These are phyloP conservation scores for Sporisorium sorghi DNA, from an alignment of 1,284 basidiomycete genomes.

Conservation along the genomic window DNA sequence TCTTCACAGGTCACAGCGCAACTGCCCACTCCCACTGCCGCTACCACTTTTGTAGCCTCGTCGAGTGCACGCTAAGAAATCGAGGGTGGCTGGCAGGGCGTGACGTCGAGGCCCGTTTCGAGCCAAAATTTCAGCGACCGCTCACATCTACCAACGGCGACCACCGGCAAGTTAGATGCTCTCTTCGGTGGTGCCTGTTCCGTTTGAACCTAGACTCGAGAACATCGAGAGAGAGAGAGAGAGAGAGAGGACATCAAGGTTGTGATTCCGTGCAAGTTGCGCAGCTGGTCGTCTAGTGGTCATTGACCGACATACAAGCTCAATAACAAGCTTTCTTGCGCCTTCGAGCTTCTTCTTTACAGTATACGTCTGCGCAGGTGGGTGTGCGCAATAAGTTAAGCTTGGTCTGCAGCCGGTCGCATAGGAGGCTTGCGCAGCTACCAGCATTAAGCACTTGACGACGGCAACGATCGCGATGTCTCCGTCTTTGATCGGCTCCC, in stretches of 20 bases:
- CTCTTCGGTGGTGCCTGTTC: slow-evolving; percentile 6
- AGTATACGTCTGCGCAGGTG: not conserved
- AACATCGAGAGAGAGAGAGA: no score
- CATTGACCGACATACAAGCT: not conserved
- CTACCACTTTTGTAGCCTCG: no score
- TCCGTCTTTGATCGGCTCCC: not conserved
- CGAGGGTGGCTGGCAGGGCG: not conserved
- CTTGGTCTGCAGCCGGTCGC: not conserved
- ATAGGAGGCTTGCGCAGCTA: not conserved
- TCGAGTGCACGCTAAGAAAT: not conserved
- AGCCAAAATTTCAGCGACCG: not conserved
- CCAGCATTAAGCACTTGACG: not conserved
- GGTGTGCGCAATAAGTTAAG: not conserved
- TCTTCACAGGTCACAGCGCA: no score
- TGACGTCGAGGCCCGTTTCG: not conserved
- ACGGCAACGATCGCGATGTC: not conserved
- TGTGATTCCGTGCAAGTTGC: not conserved
- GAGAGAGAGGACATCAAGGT: not conserved
- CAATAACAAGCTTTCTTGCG: not conserved
- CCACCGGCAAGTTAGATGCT: slow-evolving; percentile 11
- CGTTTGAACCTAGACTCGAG: not conserved
- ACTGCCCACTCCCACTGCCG: no score
- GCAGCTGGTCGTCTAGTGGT: not conserved
- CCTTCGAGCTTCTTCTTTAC: not conserved
- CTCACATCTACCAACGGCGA: slow-evolving; percentile 6